Evolutionary conservation across 1,284 basidiomycete species (phyloP).

Genomic region (Pseudozyma thailandica): DNA sequence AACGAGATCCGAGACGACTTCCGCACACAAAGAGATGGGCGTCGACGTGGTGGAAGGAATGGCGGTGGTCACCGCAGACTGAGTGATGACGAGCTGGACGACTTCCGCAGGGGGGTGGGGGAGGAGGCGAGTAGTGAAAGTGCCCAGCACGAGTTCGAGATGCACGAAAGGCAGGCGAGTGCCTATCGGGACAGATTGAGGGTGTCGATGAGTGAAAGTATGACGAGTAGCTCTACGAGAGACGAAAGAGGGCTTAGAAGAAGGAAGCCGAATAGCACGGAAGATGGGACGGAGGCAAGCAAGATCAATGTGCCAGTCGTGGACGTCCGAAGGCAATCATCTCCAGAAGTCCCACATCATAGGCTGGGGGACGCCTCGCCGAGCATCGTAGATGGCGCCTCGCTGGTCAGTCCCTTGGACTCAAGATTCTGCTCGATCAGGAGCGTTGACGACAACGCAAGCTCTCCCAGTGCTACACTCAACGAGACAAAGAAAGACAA

Average conservation of each 20-base stretch:
- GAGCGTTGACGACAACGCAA: background rate
- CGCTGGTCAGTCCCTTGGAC: background rate
- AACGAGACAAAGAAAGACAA: background rate
- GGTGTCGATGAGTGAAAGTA: constrained; percentile 25
- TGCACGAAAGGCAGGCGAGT: constrained; percentile 44
- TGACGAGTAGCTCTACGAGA: background rate
- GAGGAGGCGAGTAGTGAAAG: constrained; percentile 41
- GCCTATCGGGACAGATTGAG: constrained; percentile 32
- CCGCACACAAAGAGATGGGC: constrained; percentile 14
- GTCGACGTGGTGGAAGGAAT: constrained; percentile 3
- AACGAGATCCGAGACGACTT: constrained; percentile 35
- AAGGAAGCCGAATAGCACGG: constrained; percentile 1
- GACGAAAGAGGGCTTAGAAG: constrained; percentile 18
- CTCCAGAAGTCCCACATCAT: constrained; percentile 38
- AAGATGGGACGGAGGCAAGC: background rate
- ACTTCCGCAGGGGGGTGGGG: constrained; percentile 36
- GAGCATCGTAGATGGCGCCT: constrained; percentile 10
- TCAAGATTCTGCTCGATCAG: constrained; percentile 11
- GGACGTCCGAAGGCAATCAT: constrained; percentile 12
- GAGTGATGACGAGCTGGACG: constrained; percentile 42
- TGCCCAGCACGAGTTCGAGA: constrained; percentile 49
- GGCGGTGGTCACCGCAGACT: constrained; percentile 11
- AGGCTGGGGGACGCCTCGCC: constrained; percentile 23
- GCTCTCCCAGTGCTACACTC: background rate
- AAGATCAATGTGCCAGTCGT: constrained; percentile 5